phyloP scores from a whole-genome alignment of 2,329 filamentous ascomycete species.

The Penicillium rolfsii region DNA sequence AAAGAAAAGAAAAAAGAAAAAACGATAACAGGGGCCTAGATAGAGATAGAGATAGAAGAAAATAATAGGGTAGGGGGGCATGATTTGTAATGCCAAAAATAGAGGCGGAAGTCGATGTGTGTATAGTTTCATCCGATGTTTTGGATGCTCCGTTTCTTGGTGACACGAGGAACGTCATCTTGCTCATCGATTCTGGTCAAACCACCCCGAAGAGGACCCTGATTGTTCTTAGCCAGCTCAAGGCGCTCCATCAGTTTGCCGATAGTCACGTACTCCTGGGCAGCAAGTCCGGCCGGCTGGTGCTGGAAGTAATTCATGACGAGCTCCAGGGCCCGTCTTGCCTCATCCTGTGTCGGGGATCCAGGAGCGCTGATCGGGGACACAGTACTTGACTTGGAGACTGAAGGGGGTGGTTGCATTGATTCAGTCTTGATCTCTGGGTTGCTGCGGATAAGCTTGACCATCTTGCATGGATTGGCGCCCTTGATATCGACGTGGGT shows the following conservation, averaged over 20 bases:
- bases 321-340: slow-evolving; percentile 76
- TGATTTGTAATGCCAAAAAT: neutral
- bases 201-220: slow-evolving; percentile 46
- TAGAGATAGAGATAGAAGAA: neutral
- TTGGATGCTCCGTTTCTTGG: slow-evolving; percentile 53
- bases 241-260: slow-evolving; percentile 85
- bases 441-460: slow-evolving; percentile 51
- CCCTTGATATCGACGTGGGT: slow-evolving; percentile 35
- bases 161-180: slow-evolving; percentile 45
- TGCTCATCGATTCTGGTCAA: slow-evolving; percentile 50
- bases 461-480: slow-evolving; percentile 33
- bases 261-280: slow-evolving; percentile 78
- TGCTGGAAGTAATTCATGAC: slow-evolving; percentile 80
- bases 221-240: slow-evolving; percentile 63
- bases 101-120: neutral
- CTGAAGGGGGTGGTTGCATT: slow-evolving; percentile 43
- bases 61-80: neutral
- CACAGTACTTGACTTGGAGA: slow-evolving; percentile 45
- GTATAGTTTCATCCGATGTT: slow-evolving; percentile 37
- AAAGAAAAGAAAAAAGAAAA: neutral
- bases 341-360: slow-evolving; percentile 82
- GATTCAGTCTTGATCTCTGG: slow-evolving; percentile 49
- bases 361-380: slow-evolving; percentile 61
- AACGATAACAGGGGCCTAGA: neutral
- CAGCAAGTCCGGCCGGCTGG: slow-evolving; percentile 69